phyloP scores from a whole-genome alignment of 1,284 basidiomycete species.

The Tylopilus sp. region DNA sequence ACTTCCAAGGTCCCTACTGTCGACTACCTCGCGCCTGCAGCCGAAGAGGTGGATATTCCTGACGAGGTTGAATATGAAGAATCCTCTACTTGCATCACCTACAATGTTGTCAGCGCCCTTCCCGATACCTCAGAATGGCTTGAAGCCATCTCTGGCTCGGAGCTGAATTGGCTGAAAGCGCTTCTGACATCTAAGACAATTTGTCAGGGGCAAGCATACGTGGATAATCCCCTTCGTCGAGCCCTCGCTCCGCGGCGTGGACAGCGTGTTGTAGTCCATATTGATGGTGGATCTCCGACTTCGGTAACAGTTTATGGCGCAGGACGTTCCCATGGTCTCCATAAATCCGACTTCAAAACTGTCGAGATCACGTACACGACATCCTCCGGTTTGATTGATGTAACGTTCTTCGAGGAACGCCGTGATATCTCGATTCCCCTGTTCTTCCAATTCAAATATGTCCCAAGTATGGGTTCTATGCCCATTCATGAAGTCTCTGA shows the following conservation, averaged over 20 bases:
- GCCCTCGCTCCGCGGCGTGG: slow-evolving; percentile 79
- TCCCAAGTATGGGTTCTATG: slow-evolving; percentile 85
- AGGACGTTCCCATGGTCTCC: slow-evolving; percentile 77
- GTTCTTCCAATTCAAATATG: slow-evolving; percentile 80
- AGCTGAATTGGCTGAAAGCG: slow-evolving; percentile 86
- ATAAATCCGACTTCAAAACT: slow-evolving; percentile 80
- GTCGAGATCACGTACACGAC: slow-evolving; percentile 70
- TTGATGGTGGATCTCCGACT: slow-evolving; percentile 46
- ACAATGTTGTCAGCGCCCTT: slow-evolving; percentile 54
- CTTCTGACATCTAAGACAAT: slow-evolving; percentile 81
- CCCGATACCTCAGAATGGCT: slow-evolving; percentile 78
- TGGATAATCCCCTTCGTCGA: slow-evolving; percentile 88
- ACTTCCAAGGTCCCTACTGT: slow-evolving; percentile 74
- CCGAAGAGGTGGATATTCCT: slow-evolving; percentile 39
- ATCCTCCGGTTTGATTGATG: slow-evolving; percentile 60
- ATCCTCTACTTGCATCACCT: slow-evolving; percentile 50
- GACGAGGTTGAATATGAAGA: slow-evolving; percentile 52
- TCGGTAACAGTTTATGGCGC: slow-evolving; percentile 72
- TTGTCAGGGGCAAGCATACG: slow-evolving; percentile 80
- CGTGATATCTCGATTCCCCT: slow-evolving; percentile 78
- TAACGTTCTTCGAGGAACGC: slow-evolving; percentile 87
- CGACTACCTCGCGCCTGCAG: slow-evolving; percentile 80
- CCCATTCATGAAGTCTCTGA: slow-evolving; percentile 91
- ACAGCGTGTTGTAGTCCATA: slow-evolving; percentile 73
- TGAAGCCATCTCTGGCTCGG: slow-evolving; percentile 77